phyloP scores from a whole-genome alignment of 305 asterid genomes.

The Fraxinus latifolia region DNA sequence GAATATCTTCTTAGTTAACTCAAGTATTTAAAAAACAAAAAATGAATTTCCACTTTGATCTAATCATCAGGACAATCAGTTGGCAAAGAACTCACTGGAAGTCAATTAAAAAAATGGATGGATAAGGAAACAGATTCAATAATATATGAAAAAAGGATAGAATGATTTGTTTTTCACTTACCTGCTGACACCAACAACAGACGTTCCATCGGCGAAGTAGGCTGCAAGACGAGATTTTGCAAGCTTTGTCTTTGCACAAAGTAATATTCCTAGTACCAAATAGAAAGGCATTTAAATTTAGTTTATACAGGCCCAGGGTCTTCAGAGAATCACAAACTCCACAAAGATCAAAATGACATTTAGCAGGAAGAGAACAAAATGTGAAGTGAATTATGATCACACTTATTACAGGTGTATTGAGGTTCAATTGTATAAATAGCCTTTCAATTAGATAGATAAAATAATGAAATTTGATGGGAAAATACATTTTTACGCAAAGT shows the following conservation, averaged over 20 bases:
- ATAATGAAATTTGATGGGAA: background rate
- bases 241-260: constrained; percentile 84
- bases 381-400: background rate
- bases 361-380: constrained; percentile 16
- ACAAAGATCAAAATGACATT: constrained; percentile 5
- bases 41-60: background rate
- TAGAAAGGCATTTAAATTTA: constrained; percentile 5
- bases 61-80: background rate
- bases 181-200: constrained; percentile 53
- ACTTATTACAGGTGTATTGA: background rate
- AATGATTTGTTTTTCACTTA: constrained; percentile 26
- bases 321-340: constrained; percentile 15
- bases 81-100: constrained; percentile 1
- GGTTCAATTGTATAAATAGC: background rate
- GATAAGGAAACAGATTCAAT: background rate
- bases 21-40: background rate
- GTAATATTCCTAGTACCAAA: constrained; percentile 66
- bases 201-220: constrained; percentile 83
- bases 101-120: constrained; percentile 11
- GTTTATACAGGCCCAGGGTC: constrained; percentile 10
- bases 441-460: background rate
- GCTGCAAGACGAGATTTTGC: constrained; percentile 86
- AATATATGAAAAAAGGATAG: background rate
- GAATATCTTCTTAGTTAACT: background rate
- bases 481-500: background rate